phyloP scores from a whole-genome alignment of 176 grass and related monocot genomes.

The Poa annua region DNA sequence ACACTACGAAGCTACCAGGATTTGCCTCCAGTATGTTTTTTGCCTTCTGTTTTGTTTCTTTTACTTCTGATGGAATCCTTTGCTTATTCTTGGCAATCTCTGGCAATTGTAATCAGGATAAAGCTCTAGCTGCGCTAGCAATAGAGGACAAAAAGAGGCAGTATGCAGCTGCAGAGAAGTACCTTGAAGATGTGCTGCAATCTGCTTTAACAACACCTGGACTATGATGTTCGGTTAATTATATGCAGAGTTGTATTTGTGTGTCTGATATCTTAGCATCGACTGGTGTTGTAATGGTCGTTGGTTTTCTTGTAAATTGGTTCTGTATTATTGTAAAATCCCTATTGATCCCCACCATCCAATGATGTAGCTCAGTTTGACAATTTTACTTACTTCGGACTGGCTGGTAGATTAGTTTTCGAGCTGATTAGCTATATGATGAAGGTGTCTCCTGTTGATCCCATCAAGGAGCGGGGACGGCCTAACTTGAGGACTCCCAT shows the following conservation, averaged over 20 bases:
- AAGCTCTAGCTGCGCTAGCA: slow-evolving; percentile 94
- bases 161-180: slow-evolving; percentile 97
- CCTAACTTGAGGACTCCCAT: too few species aligned
- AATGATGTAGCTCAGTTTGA: neutral
- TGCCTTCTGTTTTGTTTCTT: slow-evolving; percentile 34
- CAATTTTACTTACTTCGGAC: neutral
- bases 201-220: slow-evolving; percentile 74
- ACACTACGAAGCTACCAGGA: slow-evolving; percentile 99
- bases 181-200: slow-evolving; percentile 93
- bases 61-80: neutral
- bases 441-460: too few species aligned
- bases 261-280: slow-evolving; percentile 38
- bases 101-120: slow-evolving; percentile 70
- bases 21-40: slow-evolving; percentile 80
- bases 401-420: neutral
- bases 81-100: slow-evolving; percentile 34
- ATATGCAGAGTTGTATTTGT: slow-evolving; percentile 37
- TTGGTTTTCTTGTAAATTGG: slow-evolving; percentile 31
- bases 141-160: slow-evolving; percentile 98
- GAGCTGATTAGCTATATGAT: neutral
- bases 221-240: slow-evolving; percentile 53
- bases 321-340: slow-evolving; percentile 39
- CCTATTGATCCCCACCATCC: neutral
- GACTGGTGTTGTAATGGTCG: slow-evolving; percentile 28
- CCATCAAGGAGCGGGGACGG: too few species aligned